Conservation (phyloP, 1,284 basidiomycete species). For the Moesziomyces parantarcticus region DNA sequence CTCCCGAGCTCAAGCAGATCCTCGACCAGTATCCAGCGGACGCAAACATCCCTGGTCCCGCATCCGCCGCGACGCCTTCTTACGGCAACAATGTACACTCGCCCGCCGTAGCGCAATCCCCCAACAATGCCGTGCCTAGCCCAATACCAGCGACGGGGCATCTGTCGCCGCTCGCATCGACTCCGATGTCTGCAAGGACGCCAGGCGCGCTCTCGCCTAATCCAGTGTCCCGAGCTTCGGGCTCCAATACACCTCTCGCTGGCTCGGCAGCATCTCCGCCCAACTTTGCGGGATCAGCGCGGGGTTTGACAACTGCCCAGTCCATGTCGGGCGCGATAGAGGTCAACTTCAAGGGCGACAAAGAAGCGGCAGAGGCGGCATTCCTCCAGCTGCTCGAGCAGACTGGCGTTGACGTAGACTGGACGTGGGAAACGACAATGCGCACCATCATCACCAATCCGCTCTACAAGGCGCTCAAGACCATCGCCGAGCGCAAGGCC, state of each 20-base stretch:
- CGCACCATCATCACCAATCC: constrained; percentile 97
- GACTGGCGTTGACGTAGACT: constrained; percentile 86
- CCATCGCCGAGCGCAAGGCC: constrained; percentile 91
- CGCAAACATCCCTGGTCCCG: constrained; percentile 1
- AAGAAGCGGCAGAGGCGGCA: constrained; percentile 91
- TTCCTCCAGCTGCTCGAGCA: constrained; percentile 88
- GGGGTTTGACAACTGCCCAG: constrained; percentile 3
- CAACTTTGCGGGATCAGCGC: background rate
- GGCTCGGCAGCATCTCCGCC: constrained; percentile 7
- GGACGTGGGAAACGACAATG: constrained; percentile 99
- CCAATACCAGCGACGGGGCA: constrained; percentile 7
- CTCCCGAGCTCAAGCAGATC: constrained; percentile 59
- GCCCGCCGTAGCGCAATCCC: constrained; percentile 10
- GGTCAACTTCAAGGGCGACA: constrained; percentile 74
- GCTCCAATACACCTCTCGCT: constrained; percentile 24
- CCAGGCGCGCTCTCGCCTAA: constrained; percentile 11
- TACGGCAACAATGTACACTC: constrained; percentile 11
- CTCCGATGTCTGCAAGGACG: background rate
- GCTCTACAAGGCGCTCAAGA: constrained; percentile 91
- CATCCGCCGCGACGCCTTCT: constrained; percentile 9
- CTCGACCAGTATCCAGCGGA: constrained; percentile 51
- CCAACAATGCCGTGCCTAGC: constrained; percentile 8
- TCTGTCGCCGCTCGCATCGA: constrained; percentile 8
- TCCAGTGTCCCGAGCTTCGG: constrained; percentile 8
- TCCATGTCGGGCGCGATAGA: constrained; percentile 32